These are phyloP conservation scores for Aurantiochytrium sp. DNA, from an alignment of 108 stramenopile genomes.

Conservation along the genomic window DNA sequence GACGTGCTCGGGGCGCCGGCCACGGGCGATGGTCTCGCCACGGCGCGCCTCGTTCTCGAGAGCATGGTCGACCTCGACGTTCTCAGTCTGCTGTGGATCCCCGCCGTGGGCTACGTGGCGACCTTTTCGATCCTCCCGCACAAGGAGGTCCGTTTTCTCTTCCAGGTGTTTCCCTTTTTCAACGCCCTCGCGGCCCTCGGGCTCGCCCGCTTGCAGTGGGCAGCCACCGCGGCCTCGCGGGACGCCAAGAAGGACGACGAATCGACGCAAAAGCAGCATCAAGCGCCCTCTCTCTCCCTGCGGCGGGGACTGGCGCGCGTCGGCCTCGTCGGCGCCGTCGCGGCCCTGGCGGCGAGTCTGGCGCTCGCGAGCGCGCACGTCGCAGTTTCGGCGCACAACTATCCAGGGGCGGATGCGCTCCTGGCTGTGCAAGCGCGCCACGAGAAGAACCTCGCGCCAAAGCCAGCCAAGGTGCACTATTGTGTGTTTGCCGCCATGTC, in stretches of 20 bases:
- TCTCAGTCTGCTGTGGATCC: slow-evolving; percentile 51
- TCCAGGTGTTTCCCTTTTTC: slow-evolving; percentile 79
- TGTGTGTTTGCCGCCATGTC: slow-evolving; percentile 12
- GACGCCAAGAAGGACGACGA: not conserved
- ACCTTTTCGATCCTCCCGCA: slow-evolving; percentile 82
- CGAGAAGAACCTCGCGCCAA: not conserved
- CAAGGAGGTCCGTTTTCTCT: slow-evolving; percentile 91
- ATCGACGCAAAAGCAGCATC: not conserved
- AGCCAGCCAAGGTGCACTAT: not conserved
- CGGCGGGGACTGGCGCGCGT: not conserved
- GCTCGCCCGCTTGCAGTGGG: slow-evolving; percentile 48
- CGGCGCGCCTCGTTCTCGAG: not conserved
- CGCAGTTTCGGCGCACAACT: not conserved
- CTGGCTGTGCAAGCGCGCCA: not conserved
- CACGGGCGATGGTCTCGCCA: not conserved
- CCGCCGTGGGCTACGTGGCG: slow-evolving; percentile 66
- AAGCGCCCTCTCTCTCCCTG: not conserved
- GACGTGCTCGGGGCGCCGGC: not conserved
- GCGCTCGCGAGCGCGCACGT: not conserved
- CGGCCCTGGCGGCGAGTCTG: not conserved
- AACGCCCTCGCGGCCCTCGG: slow-evolving; percentile 74
- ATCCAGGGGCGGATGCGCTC: slow-evolving; percentile 31
- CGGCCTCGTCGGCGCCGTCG: not conserved
- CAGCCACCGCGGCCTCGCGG: not conserved
- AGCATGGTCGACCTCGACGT: not conserved